Conservation (phyloP, 2,329 filamentous ascomycete species). For the Aspergillus proliferans region DNA sequence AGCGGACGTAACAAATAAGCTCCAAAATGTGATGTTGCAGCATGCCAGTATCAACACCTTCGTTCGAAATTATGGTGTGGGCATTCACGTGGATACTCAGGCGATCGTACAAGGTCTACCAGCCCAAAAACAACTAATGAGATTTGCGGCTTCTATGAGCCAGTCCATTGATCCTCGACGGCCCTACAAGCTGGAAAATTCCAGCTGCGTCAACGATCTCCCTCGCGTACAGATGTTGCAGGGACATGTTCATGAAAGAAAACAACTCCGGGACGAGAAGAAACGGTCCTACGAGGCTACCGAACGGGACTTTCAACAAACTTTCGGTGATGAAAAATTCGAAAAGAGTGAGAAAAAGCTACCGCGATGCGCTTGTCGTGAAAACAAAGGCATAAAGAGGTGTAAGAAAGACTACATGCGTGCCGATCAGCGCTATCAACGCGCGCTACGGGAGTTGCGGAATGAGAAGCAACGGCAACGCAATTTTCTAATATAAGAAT, state of each 20-base stretch:
- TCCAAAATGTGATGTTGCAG: too few species aligned
- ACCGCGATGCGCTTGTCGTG: background rate
- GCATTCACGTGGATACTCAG: slow-evolving; percentile 20
- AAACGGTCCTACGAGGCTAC: slow-evolving; percentile 12
- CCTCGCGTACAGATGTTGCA: slow-evolving; percentile 10
- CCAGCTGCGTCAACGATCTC: slow-evolving; percentile 19
- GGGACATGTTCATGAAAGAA: slow-evolving; percentile 13
- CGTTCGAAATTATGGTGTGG: slow-evolving; percentile 21
- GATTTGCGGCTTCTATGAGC: slow-evolving; percentile 22
- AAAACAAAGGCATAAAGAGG: slow-evolving; percentile 2
- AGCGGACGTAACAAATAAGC: too few species aligned
- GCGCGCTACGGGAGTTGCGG: slow-evolving; percentile 8
- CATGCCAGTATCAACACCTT: slow-evolving; percentile 19
- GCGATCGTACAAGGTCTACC: slow-evolving; percentile 17
- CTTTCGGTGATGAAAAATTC: slow-evolving; percentile 6
- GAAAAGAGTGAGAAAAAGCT: slow-evolving; percentile 1
- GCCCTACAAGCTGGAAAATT: slow-evolving; percentile 21
- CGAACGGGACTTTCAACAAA: slow-evolving; percentile 7
- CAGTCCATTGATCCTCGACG: slow-evolving; percentile 17
- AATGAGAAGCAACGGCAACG: slow-evolving; percentile 16
- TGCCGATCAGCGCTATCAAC: slow-evolving; percentile 9
- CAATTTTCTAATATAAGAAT: slow-evolving; percentile 19
- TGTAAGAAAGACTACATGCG: slow-evolving; percentile 10
- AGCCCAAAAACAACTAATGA: slow-evolving; percentile 18
- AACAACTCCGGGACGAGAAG: slow-evolving; percentile 12